These are phyloP conservation scores for Marasmius tenuissimus DNA, from an alignment of 1,284 basidiomycete genomes.

Conservation along the genomic window DNA sequence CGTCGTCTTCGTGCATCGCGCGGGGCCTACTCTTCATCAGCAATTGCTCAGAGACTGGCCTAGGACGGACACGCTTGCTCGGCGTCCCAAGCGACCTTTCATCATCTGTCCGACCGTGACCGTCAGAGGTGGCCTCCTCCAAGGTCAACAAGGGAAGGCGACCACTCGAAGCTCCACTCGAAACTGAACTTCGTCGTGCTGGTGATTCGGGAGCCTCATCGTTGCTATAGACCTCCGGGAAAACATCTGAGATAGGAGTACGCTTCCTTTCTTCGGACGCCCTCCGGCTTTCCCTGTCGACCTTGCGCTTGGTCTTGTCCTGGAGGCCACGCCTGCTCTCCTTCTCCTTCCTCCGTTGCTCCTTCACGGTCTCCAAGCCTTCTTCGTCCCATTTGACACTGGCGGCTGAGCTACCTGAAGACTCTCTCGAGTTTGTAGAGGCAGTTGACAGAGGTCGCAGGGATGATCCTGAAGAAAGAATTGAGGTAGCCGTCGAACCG, in stretches of 20 bases:
- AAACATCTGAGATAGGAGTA: constrained; percentile 48
- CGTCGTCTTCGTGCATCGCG: constrained; percentile 54
- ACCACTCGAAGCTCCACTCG: constrained; percentile 14
- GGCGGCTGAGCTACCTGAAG: constrained; percentile 46
- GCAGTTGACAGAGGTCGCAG: constrained; percentile 57
- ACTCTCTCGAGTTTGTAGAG: constrained; percentile 47
- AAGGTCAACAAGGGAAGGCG: constrained; percentile 45
- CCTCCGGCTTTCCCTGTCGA: constrained; percentile 25
- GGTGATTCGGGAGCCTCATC: constrained; percentile 4
- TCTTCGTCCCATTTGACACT: constrained; percentile 68
- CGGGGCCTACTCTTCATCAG: constrained; percentile 47
- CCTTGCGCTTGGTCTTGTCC: constrained; percentile 25
- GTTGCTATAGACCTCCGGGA: constrained; percentile 34
- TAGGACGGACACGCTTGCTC: constrained; percentile 33
- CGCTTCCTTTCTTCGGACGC: constrained; percentile 45
- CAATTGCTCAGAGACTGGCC: constrained; percentile 69
- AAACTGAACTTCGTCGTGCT: constrained; percentile 7
- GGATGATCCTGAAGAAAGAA: constrained; percentile 52
- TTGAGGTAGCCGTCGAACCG: constrained; percentile 33
- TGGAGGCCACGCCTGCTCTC: constrained; percentile 28
- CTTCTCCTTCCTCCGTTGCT: constrained; percentile 41
- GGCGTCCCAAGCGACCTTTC: constrained; percentile 21
- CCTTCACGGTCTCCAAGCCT: constrained; percentile 52
- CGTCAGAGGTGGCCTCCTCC: constrained; percentile 53
- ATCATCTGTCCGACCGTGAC: constrained; percentile 36